Evolutionary conservation across 2,329 filamentous ascomycete species (phyloP), one percentile per base, ranked within the genome.

Genomic region (Penicillium sp.): DNA sequence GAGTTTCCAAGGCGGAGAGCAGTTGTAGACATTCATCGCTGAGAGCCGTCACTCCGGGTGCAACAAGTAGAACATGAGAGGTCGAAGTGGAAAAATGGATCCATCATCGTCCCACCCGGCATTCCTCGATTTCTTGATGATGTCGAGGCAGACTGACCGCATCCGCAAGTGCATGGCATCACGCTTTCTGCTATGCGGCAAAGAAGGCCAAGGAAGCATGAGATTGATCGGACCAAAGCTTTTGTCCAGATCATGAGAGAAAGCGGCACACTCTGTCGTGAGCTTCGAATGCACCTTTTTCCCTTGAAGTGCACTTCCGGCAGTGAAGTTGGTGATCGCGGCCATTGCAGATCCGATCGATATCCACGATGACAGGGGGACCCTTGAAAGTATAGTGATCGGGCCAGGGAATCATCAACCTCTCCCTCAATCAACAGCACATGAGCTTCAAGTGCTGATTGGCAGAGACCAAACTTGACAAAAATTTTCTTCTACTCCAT

Each of bases 401-500:
- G 69, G 54, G 74, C 72, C 61, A 82, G 64, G 61, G 80, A 83
- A 56, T 82, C 54, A 12, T 56, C 49, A 9, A 61, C 79, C 55
- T 81, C 75, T 53, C 86, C 82, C 69, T 94, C 89, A 64, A 95
- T 91, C 62, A 94, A 81, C 48, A 81, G 83, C 28, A 94, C 87
- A 69, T 95, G 91, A 39, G 80, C 81, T 56, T 75, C 74, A 46
- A 84, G 75, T 13, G 81, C 78, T 26, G 78, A 74, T 53, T 77
- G 72, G 2, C 80, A 83, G 50, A 84, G 74, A 28, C 81, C 81
- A 54, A 78, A 83, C 60, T 84, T 84, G 72, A 84, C 76, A 57
- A 84, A 84, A n/a, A n/a, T n/a, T n/a, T 93, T 93, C 76, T 95
- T 95, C 77, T 95, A 89, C 74, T 95, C 89, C 88, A 95, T 94